Evolutionary conservation across 2,329 filamentous ascomycete genomes (phyloP).

Genomic region (Neonectria neomacrospora): DNA sequence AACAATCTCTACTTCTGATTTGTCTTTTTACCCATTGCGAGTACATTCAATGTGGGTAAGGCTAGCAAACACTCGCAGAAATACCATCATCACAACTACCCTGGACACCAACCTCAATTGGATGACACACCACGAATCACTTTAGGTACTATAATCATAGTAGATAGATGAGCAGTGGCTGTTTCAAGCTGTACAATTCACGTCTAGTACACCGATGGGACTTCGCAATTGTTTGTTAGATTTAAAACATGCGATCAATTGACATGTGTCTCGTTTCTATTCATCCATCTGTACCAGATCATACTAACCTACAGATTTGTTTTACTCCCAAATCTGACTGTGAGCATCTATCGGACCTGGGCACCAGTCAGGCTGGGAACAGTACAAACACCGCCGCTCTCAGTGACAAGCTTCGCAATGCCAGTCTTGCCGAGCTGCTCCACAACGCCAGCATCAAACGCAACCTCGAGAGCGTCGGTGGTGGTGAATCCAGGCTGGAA

Average conservation of each 20-base stretch:
- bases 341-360: slow-evolving; percentile 78
- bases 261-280: slow-evolving; percentile 13
- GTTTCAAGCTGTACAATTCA: not conserved
- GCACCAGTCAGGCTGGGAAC: slow-evolving; percentile 85
- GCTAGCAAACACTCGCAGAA: too few species aligned
- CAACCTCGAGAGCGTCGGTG: slow-evolving; percentile 81
- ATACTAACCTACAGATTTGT: slow-evolving; percentile 19
- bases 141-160: not conserved
- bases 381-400: slow-evolving; percentile 81
- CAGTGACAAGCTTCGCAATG: slow-evolving; percentile 76
- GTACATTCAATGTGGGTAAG: not conserved
- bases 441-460: slow-evolving; percentile 83
- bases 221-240: not conserved
- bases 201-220: too few species aligned
- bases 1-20: not conserved
- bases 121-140: not conserved
- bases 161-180: not conserved
- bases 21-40: not conserved
- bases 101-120: not conserved
- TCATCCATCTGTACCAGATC: slow-evolving; percentile 8
- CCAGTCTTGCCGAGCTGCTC: slow-evolving; percentile 80
- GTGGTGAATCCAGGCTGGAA: slow-evolving; percentile 98
- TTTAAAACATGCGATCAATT: not conserved
- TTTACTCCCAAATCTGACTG: not conserved
- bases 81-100: not conserved